Conservation (phyloP, 495 filamentous ascomycete species). For the Aspergillus ellipticus region DNA sequence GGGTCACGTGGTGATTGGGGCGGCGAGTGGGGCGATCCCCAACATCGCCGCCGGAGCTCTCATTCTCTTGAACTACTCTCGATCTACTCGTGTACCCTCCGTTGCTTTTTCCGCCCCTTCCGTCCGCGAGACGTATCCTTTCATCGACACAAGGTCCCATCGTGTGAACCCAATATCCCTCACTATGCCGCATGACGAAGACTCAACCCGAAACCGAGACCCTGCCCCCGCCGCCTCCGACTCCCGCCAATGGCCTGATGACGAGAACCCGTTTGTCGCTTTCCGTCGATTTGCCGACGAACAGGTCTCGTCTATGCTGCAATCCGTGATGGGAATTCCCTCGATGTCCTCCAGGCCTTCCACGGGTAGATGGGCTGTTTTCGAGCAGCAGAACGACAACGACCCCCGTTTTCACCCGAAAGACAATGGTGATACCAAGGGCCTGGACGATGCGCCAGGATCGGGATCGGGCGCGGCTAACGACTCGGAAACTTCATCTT, state of each 20-base stretch:
- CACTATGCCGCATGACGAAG: constrained; percentile 32
- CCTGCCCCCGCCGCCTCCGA: constrained; percentile 11
- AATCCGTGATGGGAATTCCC: constrained; percentile 49
- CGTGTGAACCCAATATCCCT: background rate
- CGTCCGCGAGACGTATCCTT: background rate
- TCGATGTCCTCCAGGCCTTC: constrained; percentile 29
- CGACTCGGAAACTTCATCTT: background rate
- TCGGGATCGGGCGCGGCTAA: constrained; percentile 3
- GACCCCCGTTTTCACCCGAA: constrained; percentile 20
- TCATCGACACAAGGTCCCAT: background rate
- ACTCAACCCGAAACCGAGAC: constrained; percentile 16
- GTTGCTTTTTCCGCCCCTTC: background rate
- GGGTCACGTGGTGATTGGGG: constrained; percentile 16
- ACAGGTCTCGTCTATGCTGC: constrained; percentile 53
- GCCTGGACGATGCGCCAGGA: constrained; percentile 13
- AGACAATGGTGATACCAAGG: constrained; percentile 12
- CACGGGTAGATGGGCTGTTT: constrained; percentile 33
- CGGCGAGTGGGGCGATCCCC: constrained; percentile 14
- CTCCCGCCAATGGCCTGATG: constrained; percentile 24
- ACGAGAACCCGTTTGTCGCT: constrained; percentile 55
- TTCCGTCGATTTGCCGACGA: constrained; percentile 59
- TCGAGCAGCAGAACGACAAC: constrained; percentile 27
- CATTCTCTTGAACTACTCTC: background rate
- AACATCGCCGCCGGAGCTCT: constrained; percentile 10
- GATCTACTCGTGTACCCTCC: background rate